Evolutionary conservation across 164 flowering plant genomes (phyloP).

Genomic region (Vitis rupestris): DNA sequence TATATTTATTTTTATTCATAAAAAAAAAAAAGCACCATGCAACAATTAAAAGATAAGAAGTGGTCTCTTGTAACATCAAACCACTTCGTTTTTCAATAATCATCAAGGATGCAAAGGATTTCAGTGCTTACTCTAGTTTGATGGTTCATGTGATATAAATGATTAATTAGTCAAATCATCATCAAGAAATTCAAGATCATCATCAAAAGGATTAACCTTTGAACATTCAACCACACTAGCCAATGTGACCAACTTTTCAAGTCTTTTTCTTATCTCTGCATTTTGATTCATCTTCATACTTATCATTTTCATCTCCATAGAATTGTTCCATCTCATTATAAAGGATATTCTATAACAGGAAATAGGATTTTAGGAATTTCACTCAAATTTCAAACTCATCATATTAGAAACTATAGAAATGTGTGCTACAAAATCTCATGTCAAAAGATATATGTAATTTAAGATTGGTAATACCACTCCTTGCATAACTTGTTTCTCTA

Average conservation of each 20-base stretch:
- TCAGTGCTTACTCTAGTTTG: conserved; percentile 15
- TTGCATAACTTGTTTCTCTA: conserved; percentile 45
- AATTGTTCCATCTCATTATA: conserved; percentile 48
- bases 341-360: conserved; percentile 37
- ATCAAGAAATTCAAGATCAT: conserved; percentile 59
- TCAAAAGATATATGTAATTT: not conserved
- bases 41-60: not conserved
- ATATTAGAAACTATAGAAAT: too few relatives aligned
- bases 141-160: not conserved
- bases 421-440: not conserved
- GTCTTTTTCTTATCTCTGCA: conserved; percentile 22
- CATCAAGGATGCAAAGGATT: not conserved
- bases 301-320: conserved; percentile 36
- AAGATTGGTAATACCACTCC: conserved; percentile 49
- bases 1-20: too few relatives aligned
- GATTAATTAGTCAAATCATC: conserved; percentile 51
- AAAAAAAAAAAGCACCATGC: too few relatives aligned
- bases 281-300: conserved; percentile 26
- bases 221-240: conserved; percentile 29
- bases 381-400: not conserved
- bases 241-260: conserved; percentile 19
- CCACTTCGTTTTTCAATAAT: not conserved
- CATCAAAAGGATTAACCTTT: conserved; percentile 35
- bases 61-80: not conserved
- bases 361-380: not conserved